phyloP scores from a whole-genome alignment of 164 flowering plant species.

The Chimonanthus praecox region DNA sequence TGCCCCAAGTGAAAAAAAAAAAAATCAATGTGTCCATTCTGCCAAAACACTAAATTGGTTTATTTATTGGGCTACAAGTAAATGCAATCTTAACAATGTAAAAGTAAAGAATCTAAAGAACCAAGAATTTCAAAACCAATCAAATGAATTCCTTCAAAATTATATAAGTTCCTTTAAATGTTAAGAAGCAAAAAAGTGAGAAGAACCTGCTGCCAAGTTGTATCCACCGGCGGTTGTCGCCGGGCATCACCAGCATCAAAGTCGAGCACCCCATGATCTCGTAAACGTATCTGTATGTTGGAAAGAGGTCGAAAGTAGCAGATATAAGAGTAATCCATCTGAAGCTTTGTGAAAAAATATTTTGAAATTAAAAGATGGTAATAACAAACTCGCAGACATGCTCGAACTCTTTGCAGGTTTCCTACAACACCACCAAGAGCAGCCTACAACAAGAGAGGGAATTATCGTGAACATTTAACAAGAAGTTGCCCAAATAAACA shows the following conservation, averaged over 20 bases:
- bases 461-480: neutral
- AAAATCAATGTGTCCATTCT: neutral
- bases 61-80: neutral
- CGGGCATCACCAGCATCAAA: slow-evolving; percentile 89
- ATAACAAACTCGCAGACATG: slow-evolving; percentile 86
- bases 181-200: neutral
- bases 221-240: slow-evolving; percentile 95
- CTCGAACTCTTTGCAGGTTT: slow-evolving; percentile 78
- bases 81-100: neutral
- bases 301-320: neutral
- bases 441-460: slow-evolving; percentile 47
- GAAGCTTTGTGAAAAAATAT: neutral
- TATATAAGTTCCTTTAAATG: neutral
- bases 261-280: slow-evolving; percentile 93
- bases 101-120: neutral
- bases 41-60: no score
- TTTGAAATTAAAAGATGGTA: neutral
- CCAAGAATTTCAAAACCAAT: neutral
- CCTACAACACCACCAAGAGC: slow-evolving; percentile 97
- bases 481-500: neutral
- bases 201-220: slow-evolving; percentile 98
- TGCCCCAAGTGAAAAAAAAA: neutral
- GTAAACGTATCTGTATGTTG: slow-evolving; percentile 66
- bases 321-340: neutral
- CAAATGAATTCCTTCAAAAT: neutral